phyloP scores from a whole-genome alignment of 2,329 filamentous ascomycete genomes.

The Colletotrichum theobromicola region DNA sequence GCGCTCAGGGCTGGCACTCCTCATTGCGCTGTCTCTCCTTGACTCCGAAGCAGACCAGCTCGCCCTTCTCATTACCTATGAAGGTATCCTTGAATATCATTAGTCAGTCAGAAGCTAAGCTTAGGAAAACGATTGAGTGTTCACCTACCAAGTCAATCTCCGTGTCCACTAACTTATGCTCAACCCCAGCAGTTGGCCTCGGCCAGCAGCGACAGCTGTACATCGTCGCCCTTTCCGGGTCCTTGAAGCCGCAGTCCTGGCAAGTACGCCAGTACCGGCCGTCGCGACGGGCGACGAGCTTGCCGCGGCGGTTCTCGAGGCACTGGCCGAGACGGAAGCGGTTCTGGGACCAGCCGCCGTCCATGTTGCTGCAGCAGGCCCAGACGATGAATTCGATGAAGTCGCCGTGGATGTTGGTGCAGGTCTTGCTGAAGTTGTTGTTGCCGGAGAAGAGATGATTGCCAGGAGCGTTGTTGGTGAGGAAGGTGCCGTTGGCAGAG shows the following conservation, averaged over 20 bases:
- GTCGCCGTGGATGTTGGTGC: background rate
- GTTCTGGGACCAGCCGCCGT: background rate
- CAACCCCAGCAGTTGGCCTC: background rate
- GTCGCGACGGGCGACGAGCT: background rate
- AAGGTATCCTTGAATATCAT: background rate
- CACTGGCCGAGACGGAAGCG: background rate
- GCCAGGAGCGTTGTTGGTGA: rapidly evolving
- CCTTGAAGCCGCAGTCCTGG: background rate
- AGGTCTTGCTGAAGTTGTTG: background rate
- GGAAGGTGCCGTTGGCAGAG: background rate
- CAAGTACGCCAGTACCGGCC: background rate
- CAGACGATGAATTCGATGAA: background rate
- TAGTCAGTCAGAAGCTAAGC: rapidly evolving
- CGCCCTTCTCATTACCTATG: background rate
- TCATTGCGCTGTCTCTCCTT: background rate
- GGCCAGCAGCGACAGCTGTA: background rate
- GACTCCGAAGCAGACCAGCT: background rate
- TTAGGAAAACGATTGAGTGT: rapidly evolving
- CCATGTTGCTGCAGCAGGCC: background rate
- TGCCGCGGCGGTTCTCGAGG: background rate
- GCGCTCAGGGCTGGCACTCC: background rate
- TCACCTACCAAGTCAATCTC: background rate
- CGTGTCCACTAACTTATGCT: background rate
- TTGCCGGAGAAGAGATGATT: background rate
- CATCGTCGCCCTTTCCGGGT: background rate